Base-by-base conservation (phyloP, 2,329 filamentous ascomycete genomes). In the Albophoma yamanashiensis region DNA sequence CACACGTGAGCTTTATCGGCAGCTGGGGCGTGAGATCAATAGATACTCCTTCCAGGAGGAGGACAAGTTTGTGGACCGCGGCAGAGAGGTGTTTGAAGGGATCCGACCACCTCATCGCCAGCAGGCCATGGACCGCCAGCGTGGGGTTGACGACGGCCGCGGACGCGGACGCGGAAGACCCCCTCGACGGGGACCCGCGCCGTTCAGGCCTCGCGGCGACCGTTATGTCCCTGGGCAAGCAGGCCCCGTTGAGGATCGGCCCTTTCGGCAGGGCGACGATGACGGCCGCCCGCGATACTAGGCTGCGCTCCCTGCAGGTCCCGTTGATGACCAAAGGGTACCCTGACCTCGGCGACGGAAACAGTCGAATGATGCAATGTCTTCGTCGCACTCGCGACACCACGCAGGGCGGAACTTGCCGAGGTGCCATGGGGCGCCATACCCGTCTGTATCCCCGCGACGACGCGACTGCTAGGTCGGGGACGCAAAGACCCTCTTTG, bases 21-120 rank as follows among this genome's bases (percentile, higher is more conserved):
- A 78, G 52, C 66, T 78, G 43, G 79, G 78, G 63, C 70, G 77
- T 62, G 74, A 79, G 58, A 83, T 83, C 73, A 85, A 89, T 69
- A 80, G 89, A 39, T 91, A 90, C 70, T 88, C 86, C 0, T 92
- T 92, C 66, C 88, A 91, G 70, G 77, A 86, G 60, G 80, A 78
- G 0, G 83, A 86, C 62, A 68, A 73, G 7, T 84, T 92, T 59
- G 87, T 92, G 53, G 88, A 92, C 70, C 80, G 86, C 59, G 89
- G 89, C 17, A 84, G 84, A 20, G 89, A 92, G 70, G 84, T 87
- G 43, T 87, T 87, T 67, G 75, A 84, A 56, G 84, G 84, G 20
- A 85, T 88, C 62, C 76, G 84, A 31, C 84, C 83, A 31, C 84
- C 84, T 1, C 79, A 82, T 62, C 75, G 81, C 12, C 80, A 83